Evolutionary conservation across 2,329 filamentous ascomycete species (phyloP), one percentile per base, ranked within the genome.

Genomic region (Neopestalotiopsis sp.): DNA sequence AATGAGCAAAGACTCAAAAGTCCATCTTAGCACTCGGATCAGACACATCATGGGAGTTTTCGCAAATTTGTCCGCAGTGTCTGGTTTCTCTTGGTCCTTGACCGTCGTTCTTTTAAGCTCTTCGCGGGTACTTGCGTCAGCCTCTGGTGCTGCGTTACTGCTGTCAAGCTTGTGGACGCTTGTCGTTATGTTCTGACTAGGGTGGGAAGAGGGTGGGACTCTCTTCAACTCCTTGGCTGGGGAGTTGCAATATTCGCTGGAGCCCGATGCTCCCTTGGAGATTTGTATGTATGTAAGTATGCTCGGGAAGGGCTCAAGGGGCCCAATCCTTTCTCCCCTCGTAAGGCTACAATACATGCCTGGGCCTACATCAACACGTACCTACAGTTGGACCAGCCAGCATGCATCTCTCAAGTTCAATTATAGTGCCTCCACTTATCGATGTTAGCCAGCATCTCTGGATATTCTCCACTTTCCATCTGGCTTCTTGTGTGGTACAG

Each of bases 361-460:
- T 52, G n/a, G 14, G n/a, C 17, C 45, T 52, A 49, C 45, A 49
- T 20, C 24, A 17, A n/a, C 45, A 52, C 45, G n/a, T 52, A 52
- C 45, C 17, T 52, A 24, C 45, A 52, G 45, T 52, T 52, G 45
- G 45, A 52, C 45, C 45, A 52, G 45, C 45, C 45, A 52, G 45
- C 45, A 52, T 52, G n/a, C 17, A 52, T 52, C 17, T 52, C 45
- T 52, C 45, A 20, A 49, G 45, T 52, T 52, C 45, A 52, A 24
- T 52, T 52, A 52, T 52, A 52, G 45, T 52, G 45, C 45, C 45
- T 52, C 45, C 45, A 52, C 45, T 52, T 52, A 52, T 52, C 45
- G 45, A 52, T 17, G 45, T 52, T 52, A 52, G n/a, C 45, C 45
- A 52, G 45, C 14, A 52, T 52, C 17, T 52, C 45, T 52, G 14